Percentiles rank a stretch among this genome's conserved stretches.
These are phyloP conservation scores for Xylariales sp. DNA, from an alignment of 2,329 filamentous ascomycete species.

Conservation along the genomic window DNA sequence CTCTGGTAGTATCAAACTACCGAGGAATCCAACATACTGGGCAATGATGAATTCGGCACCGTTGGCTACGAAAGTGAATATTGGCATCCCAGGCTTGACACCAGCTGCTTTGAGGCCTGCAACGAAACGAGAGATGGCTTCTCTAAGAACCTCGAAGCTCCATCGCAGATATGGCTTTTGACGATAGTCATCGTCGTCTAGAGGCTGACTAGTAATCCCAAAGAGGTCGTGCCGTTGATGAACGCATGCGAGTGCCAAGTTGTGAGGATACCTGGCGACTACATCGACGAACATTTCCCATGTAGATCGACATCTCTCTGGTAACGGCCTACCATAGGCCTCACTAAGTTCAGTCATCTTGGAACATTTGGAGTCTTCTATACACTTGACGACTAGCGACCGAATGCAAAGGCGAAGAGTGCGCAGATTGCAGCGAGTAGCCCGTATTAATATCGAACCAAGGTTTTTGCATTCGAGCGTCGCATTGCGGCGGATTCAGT, in stretches of 20 bases:
- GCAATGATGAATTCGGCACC: neutral
- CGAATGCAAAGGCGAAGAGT: too few relatives aligned
- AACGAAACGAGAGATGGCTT: neutral
- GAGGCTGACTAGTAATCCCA: neutral
- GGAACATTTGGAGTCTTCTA: too few relatives aligned
- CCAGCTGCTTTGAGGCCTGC: slow-evolving; percentile 1
- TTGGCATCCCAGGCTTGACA: slow-evolving; percentile 1
- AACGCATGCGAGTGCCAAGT: slow-evolving; percentile 5
- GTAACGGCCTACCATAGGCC: neutral
- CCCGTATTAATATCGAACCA: too few relatives aligned
- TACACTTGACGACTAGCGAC: too few relatives aligned
- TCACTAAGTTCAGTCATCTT: slow-evolving; percentile 5
- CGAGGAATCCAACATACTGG: neutral
- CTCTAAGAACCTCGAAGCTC: neutral
- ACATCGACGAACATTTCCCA: slow-evolving; percentile 5
- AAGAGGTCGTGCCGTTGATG: slow-evolving; percentile 5
- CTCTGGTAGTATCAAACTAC: too few relatives aligned
- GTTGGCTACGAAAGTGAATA: slow-evolving; percentile 7
- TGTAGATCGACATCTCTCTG: neutral
- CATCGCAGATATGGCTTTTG: slow-evolving; percentile 6
- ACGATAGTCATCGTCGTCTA: slow-evolving; percentile 5
- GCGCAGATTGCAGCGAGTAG: too few relatives aligned
- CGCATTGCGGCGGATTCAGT: too few relatives aligned
- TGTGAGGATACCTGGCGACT: slow-evolving; percentile 1
- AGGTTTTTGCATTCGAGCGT: too few relatives aligned